phyloP scores from a whole-genome alignment of 1,284 basidiomycete genomes.

The Pholiota adiposa region DNA sequence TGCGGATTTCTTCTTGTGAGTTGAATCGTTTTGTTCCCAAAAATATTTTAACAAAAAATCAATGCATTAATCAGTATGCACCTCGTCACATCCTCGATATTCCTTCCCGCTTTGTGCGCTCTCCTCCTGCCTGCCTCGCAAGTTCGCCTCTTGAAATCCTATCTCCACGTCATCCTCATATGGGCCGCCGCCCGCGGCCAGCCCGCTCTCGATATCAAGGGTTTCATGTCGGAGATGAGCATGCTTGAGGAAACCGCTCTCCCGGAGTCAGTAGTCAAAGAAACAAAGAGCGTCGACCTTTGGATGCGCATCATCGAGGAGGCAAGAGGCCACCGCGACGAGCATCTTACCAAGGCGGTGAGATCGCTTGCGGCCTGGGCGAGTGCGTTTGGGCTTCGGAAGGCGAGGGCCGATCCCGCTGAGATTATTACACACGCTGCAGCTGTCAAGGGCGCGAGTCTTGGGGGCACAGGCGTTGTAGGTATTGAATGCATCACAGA shows the following conservation, averaged over 20 bases:
- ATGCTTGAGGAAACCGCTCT: slow-evolving; percentile 37
- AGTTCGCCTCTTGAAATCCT: slow-evolving; percentile 32
- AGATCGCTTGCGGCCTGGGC: slow-evolving; percentile 60
- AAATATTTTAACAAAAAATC: no score
- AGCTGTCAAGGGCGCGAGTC: no score
- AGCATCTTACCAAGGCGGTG: slow-evolving; percentile 63
- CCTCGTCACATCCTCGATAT: slow-evolving; percentile 48
- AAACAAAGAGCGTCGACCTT: slow-evolving; percentile 42
- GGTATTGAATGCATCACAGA: no score
- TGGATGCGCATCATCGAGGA: slow-evolving; percentile 62
- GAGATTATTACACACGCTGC: no score
- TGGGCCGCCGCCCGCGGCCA: slow-evolving; percentile 48
- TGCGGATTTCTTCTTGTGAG: slow-evolving; percentile 48
- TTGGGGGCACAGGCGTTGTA: no score
- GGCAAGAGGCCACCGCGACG: slow-evolving; percentile 57
- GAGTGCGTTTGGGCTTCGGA: slow-evolving; percentile 36
- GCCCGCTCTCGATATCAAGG: slow-evolving; percentile 41
- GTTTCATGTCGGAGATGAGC: slow-evolving; percentile 39
- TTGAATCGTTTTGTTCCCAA: neutral
- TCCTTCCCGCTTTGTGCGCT: slow-evolving; percentile 37
- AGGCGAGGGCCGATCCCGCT: slow-evolving; percentile 6
- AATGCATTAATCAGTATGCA: slow-evolving; percentile 43
- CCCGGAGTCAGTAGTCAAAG: slow-evolving; percentile 30
- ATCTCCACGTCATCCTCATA: slow-evolving; percentile 41
- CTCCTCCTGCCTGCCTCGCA: slow-evolving; percentile 42